Percentiles rank a stretch among this genome's conserved stretches.
Evolutionary conservation across 2,329 filamentous ascomycete genomes (phyloP).

Genomic region (Neopestalotiopsis sp.): DNA sequence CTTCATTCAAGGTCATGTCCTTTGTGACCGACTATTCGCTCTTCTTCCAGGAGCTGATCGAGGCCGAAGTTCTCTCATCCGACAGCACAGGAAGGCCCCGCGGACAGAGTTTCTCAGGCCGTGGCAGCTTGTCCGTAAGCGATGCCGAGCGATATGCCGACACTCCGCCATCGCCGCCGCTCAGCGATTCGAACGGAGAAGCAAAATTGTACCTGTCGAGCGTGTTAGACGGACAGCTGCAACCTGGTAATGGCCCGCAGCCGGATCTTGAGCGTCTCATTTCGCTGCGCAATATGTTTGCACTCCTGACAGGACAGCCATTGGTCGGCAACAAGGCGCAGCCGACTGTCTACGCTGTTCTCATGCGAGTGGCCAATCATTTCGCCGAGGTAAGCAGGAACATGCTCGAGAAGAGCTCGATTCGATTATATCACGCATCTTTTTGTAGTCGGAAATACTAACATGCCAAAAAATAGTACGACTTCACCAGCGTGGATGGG

Average conservation of each 20-base stretch:
- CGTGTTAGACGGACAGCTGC: constrained; percentile 42
- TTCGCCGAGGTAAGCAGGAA: constrained; percentile 47
- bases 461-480: constrained; percentile 41
- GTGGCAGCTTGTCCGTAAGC: constrained; percentile 52
- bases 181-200: constrained; percentile 43
- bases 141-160: constrained; percentile 51
- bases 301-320: constrained; percentile 68
- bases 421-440: not conserved
- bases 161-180: constrained; percentile 45
- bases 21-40: constrained; percentile 60
- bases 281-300: constrained; percentile 68
- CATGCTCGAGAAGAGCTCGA: not conserved
- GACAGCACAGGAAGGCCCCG: constrained; percentile 38
- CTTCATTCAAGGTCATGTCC: constrained; percentile 66
- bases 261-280: constrained; percentile 62
- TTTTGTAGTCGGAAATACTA: not conserved
- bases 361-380: constrained; percentile 59
- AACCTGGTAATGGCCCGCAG: constrained; percentile 35
- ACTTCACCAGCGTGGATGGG: constrained; percentile 61
- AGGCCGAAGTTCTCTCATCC: constrained; percentile 45
- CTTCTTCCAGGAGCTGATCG: constrained; percentile 59
- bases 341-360: constrained; percentile 58
- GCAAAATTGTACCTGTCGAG: constrained; percentile 61
- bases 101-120: constrained; percentile 52
- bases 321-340: constrained; percentile 62